Evolutionary conservation across 805 yeast genomes (phyloP), one percentile per base, ranked within the genome.

Genomic region (Grigorovia jiainica): DNA sequence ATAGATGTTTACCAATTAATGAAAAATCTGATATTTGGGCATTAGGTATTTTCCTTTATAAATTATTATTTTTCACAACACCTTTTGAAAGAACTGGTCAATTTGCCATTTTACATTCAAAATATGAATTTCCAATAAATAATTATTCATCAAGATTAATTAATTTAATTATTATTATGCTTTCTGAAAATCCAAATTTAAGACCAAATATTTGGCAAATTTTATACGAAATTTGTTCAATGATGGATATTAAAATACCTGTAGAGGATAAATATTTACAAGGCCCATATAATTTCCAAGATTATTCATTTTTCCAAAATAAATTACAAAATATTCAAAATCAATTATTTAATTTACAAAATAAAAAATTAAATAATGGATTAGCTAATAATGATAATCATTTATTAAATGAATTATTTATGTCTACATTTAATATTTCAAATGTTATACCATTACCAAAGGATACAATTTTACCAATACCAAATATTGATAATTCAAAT

Each of bases 21-120:
- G 95, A 89, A 53, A 87, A 87, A 63, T 73, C 92, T 8, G 98
- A 90, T 65, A 85, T 90, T 39, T 90, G 98, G 98, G 98, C 98
- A 0, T 66, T 90, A 39, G 98, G 98, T 6, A 80, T 92, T 25
- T 84, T 90, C 47, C 68, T 92, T 39, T 90, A 86, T 68, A 90
- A 92, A 60, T 69, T 90, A 47, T 83, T 96, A 64, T 90, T 83
- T 64, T 90, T 85, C 63, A 89, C 84, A 1, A 90, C 98, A 1
- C 98, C 98, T 1, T 90, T 92, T 61, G 98, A 90, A 63, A 51
- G 65, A 41, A 79, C 82, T 34, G 86, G 87, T 39, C 95, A 86
- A 50, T 71, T 86, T 51, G 95, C 95, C 7, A 85, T 90, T 34
- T 65, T 90, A 43, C 92, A 85, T 64, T 87, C 95, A 7, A 76